Base-by-base conservation (phyloP, 176 grass and related monocot genomes). In the Juncus effusus region DNA sequence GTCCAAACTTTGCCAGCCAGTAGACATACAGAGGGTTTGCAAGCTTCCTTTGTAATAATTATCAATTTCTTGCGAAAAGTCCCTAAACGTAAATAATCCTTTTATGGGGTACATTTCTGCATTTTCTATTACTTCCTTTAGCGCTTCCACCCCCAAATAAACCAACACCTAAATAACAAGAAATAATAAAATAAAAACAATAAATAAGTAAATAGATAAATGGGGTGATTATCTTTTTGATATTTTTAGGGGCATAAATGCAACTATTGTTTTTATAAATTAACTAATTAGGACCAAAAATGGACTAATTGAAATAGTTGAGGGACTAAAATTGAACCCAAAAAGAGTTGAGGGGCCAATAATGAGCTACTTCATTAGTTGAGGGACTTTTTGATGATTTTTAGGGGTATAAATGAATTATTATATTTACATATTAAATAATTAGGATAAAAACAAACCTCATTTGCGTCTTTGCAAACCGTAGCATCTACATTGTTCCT, bases 401-500 rank as follows among this genome's bases (percentile, higher is more conserved):
- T 70, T 54, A 57, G 62, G 35, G 5, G 5, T 47, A 14, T 66
- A 45, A 16, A 7, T 51, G 37, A 42, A 38, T 6, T 73, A 74
- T 12, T 74, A 45, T 49, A 49, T 63, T 28, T 28, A 56, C 3
- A 80, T 50, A 74, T 80, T 6, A n/a, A n/a, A n/a, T n/a, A n/a
- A n/a, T n/a, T 56, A 56, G 36, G 58, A 65, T 9, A 15, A 65
- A 47, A 69, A 16, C 74, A 80, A 70, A 99, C 94, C 94, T 99
- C 88, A 82, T 99, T 99, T 13, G 89, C 94, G 86, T 93, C 89
- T 82, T 99, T 99, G 65, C 88, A 99, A 78, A 64, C 39, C 9
- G 44, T 47, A 47, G 6, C 44, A 53, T 87, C 76, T n/a, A 59
- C 75, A 52, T 74, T 51, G 38, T 82, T 93, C 78, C 80, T 99